Conservation (phyloP, 768 basidiomycete species). For the Kwoniella dendrophila region DNA sequence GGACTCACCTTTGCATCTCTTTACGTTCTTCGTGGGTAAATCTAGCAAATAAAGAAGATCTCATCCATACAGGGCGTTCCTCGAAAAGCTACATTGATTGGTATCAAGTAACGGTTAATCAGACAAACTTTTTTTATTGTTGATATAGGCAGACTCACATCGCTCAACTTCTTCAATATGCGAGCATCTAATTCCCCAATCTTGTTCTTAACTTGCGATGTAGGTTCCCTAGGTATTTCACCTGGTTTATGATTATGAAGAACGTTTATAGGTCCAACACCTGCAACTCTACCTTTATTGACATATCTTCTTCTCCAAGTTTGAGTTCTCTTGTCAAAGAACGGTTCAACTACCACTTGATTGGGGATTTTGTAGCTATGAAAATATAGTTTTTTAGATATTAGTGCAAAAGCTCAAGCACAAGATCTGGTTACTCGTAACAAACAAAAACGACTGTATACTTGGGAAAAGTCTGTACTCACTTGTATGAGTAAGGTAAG, state of each 20-base stretch:
- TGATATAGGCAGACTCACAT: conserved; percentile 25
- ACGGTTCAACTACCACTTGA: conserved; percentile 26
- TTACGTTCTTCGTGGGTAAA: conserved; percentile 69
- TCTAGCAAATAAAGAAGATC: conserved; percentile 81
- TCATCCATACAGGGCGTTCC: conserved; percentile 83
- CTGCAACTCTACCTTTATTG: conserved; percentile 30
- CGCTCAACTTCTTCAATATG: conserved; percentile 55
- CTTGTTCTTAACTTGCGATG: conserved; percentile 66
- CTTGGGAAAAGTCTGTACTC: conserved; percentile 14
- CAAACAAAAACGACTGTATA: too few relatives aligned
- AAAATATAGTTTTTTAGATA: conserved; percentile 34
- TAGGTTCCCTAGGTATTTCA: conserved; percentile 47
- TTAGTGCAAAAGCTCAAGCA: too few relatives aligned
- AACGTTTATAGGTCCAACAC: conserved; percentile 22
- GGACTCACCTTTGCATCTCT: conserved; percentile 72
- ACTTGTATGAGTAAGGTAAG: conserved; percentile 61
- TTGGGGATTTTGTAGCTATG: conserved; percentile 42
- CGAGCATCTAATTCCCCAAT: conserved; percentile 65
- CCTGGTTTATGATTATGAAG: conserved; percentile 23
- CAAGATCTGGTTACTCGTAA: too few relatives aligned
- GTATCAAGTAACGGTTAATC: not conserved
- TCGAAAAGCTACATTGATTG: conserved; percentile 63
- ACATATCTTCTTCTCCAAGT: conserved; percentile 29
- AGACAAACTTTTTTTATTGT: not conserved
- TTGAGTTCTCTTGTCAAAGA: conserved; percentile 35